A percentile compares a stretch with the other conserved stretches of the same genome.
These are phyloP conservation scores for Leucosporidium yakuticum DNA, from an alignment of 768 basidiomycete genomes.

Conservation along the genomic window DNA sequence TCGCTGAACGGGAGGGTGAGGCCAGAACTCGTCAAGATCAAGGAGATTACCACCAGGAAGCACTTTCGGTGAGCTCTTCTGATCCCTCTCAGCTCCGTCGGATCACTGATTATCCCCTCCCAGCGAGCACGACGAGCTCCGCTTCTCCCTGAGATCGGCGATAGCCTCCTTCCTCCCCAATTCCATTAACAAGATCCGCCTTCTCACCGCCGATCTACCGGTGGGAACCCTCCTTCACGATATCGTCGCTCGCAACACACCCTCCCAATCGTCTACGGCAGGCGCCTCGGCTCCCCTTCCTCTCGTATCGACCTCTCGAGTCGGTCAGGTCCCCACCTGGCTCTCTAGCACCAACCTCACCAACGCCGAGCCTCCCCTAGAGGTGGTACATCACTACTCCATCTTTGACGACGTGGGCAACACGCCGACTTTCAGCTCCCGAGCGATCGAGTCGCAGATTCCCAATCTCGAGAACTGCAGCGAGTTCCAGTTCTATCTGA, in stretches of 20 bases:
- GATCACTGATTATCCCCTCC: no score
- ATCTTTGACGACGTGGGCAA: slow-evolving; percentile 9
- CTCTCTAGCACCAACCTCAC: slow-evolving; percentile 30
- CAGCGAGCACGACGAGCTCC: slow-evolving; percentile 39
- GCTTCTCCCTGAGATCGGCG: slow-evolving; percentile 38
- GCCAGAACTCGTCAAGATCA: not conserved
- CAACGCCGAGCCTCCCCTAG: not conserved
- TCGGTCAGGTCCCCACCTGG: slow-evolving; percentile 48
- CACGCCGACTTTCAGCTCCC: slow-evolving; percentile 37
- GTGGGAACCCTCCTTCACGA: not conserved
- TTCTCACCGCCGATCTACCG: slow-evolving; percentile 19
- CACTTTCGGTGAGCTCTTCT: slow-evolving; percentile 18
- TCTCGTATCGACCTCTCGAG: not conserved
- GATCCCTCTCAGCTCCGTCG: not conserved
- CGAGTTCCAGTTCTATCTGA: slow-evolving; percentile 26
- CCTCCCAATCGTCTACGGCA: not conserved
- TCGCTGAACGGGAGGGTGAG: not conserved
- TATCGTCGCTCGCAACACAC: not conserved
- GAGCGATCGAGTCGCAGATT: slow-evolving; percentile 35
- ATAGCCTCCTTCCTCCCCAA: slow-evolving; percentile 14
- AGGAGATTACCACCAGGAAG: not conserved
- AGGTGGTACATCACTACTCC: slow-evolving; percentile 12
- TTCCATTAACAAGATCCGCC: slow-evolving; percentile 10
- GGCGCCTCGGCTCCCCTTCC: not conserved
- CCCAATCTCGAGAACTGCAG: not conserved